Evolutionary conservation across 192 early-diverging fungal species (phyloP).

Genomic region (Gigaspora rosea): DNA sequence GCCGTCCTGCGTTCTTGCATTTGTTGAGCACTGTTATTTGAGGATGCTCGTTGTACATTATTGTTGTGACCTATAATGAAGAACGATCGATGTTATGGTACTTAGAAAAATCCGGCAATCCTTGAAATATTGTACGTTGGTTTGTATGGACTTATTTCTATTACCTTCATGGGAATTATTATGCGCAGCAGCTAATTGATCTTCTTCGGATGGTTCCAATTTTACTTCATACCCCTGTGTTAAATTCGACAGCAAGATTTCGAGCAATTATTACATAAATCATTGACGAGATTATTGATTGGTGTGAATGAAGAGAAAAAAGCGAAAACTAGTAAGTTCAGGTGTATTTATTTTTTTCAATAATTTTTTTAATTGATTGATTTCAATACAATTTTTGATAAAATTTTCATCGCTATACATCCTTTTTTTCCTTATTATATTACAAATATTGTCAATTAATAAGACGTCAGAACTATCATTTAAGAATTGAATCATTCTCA

Average conservation of each 20-base stretch:
- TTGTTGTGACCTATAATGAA: slow-evolving; percentile 17
- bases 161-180: slow-evolving; percentile 23
- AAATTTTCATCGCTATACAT: too few relatives aligned
- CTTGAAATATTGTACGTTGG: background rate
- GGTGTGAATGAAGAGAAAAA: slow-evolving; percentile 12
- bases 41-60: slow-evolving; percentile 25
- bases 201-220: slow-evolving; percentile 15
- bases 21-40: slow-evolving; percentile 7
- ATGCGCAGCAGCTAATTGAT: background rate
- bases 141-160: background rate
- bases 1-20: slow-evolving; percentile 32
- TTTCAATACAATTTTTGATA: too few relatives aligned
- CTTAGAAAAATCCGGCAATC: background rate
- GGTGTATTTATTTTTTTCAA: background rate
- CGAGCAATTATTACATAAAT: slow-evolving; percentile 14
- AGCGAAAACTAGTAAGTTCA: slow-evolving; percentile 19
- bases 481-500: background rate
- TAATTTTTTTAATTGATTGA: background rate
- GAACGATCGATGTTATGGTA: background rate
- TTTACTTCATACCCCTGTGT: slow-evolving; percentile 18
- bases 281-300: slow-evolving; percentile 15
- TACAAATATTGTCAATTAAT: slow-evolving; percentile 14
- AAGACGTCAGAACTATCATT: background rate
- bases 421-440: background rate
- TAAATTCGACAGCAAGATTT: slow-evolving; percentile 5